Percentiles rank a stretch among this genome's conserved stretches.
phyloP scores from a whole-genome alignment of 2,329 filamentous ascomycete genomes.

The Fusarium phyllophilum region DNA sequence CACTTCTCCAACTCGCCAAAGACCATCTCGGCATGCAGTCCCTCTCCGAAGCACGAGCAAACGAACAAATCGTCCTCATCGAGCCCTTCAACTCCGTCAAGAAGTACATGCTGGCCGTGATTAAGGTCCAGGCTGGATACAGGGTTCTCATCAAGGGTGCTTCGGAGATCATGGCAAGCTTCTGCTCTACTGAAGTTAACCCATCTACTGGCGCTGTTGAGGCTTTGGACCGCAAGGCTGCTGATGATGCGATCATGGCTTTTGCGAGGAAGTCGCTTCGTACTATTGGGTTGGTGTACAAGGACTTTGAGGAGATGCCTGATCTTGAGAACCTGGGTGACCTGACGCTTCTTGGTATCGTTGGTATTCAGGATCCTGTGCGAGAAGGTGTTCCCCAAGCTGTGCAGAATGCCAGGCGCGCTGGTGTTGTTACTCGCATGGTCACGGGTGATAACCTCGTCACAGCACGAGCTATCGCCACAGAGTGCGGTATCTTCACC shows the following conservation, averaged over 20 bases:
- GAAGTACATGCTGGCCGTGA: conserved; percentile 76
- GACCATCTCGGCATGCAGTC: conserved; percentile 74
- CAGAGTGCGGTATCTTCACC: conserved; percentile 79
- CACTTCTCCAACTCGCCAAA: conserved; percentile 73
- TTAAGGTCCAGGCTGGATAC: conserved; percentile 62
- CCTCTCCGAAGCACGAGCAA: conserved; percentile 71
- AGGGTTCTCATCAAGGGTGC: conserved; percentile 72
- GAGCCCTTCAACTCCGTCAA: conserved; percentile 80
- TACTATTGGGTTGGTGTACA: conserved; percentile 85
- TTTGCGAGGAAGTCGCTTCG: conserved; percentile 85
- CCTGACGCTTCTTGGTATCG: conserved; percentile 73
- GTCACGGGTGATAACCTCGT: conserved; percentile 85
- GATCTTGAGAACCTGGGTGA: conserved; percentile 65
- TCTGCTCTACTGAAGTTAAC: conserved; percentile 59
- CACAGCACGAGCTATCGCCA: conserved; percentile 81
- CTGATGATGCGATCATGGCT: conserved; percentile 72
- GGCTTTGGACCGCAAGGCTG: conserved; percentile 62
- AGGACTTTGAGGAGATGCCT: conserved; percentile 73
- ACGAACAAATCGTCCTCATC: conserved; percentile 69
- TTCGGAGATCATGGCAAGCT: conserved; percentile 68
- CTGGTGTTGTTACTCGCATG: conserved; percentile 85
- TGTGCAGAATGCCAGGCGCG: conserved; percentile 76
- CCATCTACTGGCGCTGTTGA: conserved; percentile 58
- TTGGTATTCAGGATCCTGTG: conserved; percentile 83
- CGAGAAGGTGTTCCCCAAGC: conserved; percentile 78